These are phyloP conservation scores for Raphanus sativus DNA, from an alignment of 345 rosid species.

Conservation along the genomic window DNA sequence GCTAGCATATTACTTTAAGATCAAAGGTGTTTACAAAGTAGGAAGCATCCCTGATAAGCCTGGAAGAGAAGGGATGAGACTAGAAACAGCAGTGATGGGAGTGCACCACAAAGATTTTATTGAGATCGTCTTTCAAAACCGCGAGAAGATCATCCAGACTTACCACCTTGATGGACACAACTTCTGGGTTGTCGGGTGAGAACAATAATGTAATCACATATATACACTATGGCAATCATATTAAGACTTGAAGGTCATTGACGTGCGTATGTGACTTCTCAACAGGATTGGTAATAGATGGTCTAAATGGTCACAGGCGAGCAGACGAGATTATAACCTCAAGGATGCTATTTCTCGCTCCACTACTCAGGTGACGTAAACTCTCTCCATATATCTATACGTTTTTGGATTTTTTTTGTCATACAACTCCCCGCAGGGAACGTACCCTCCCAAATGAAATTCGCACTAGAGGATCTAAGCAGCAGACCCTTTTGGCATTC, in stretches of 20 bases:
- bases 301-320: background rate
- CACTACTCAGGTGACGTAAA: background rate
- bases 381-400: background rate
- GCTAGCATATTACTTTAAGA: background rate
- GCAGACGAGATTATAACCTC: background rate
- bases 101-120: slow-evolving; percentile 56
- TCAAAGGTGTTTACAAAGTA: background rate
- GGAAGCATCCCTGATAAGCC: slow-evolving; percentile 66
- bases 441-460: no score
- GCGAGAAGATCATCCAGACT: slow-evolving; percentile 63
- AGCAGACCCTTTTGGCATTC: no score
- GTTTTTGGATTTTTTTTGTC: background rate
- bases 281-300: background rate
- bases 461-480: no score
- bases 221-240: no score
- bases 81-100: slow-evolving; percentile 79
- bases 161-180: slow-evolving; percentile 79
- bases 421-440: no score
- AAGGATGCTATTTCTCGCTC: background rate
- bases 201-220: no score
- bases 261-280: background rate
- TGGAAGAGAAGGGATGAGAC: slow-evolving; percentile 35
- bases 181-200: slow-evolving; percentile 93
- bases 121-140: slow-evolving; percentile 76
- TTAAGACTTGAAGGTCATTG: background rate